Base-by-base conservation (phyloP, 73 alveolate species). In the Blepharisma stoltei region DNA sequence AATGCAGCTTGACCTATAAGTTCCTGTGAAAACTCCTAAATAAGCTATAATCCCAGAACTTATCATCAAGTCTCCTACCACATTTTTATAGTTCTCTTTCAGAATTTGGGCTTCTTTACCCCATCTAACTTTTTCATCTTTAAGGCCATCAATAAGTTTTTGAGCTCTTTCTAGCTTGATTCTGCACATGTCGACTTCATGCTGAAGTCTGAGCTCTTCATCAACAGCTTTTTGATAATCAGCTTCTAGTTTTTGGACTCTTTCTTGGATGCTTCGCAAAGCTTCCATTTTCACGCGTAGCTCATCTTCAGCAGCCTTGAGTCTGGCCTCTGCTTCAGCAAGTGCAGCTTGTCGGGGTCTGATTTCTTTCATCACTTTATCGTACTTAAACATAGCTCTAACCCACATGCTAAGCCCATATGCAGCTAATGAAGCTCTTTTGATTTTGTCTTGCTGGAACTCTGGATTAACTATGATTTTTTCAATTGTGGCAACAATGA, bases 21-120 rank as follows among this genome's bases (percentile, higher is more conserved):
- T 60, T 7, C 85, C 67, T 6, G 90, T 71, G 90, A 98, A 98
- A 14, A 97, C 98, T 48, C 99, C 99, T 45, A 98, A 87, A 77
- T 97, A 98, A 20, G 99, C 97, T 25, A 98, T 96, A 70, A 97
- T 90, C 21, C 99, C 99, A 6, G 99, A 90, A n/a, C 98, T 86
- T 20, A 98, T 83, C 80, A 98, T 83, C 14, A 98, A 96, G 86
- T 98, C 99, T 14, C 99, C 99, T 6, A 96, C 91, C 27, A 94
- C 83, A 84, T 93, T 96, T 81, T 94, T 71, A 54, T 78, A 78
- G 91, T 67, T 94, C 91, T 65, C 78, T 67, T 90, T 80, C 71
- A 71, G 46, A 37, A 79, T 55, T 69, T 84, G 45, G 0, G 91
- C 84, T 48, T 90, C 78, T 78, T 80, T 86, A 71, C 90, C 82